These are phyloP conservation scores for Emmonsiellopsis sp. DNA, from an alignment of 2,329 filamentous ascomycete genomes.

Conservation along the genomic window DNA sequence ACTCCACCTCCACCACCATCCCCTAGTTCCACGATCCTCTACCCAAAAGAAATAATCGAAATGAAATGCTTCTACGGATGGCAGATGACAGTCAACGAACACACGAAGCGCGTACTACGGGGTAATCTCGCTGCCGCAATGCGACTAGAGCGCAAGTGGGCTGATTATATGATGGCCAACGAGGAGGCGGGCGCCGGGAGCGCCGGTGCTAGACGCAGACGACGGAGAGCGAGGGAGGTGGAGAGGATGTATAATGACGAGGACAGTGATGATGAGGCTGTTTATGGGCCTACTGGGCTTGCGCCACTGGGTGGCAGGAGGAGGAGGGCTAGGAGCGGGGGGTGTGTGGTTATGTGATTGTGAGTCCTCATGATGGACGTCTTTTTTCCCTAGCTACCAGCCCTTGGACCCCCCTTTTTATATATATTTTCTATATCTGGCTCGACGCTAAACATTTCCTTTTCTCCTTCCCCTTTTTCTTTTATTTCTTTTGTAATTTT, in stretches of 20 bases:
- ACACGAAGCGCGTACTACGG: conserved; percentile 72
- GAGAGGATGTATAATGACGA: conserved; percentile 72
- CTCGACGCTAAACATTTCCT: too few species aligned
- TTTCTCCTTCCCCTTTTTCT: too few species aligned
- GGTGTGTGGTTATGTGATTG: conserved; percentile 56
- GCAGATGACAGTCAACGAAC: conserved; percentile 90
- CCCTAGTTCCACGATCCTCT: conserved; percentile 36
- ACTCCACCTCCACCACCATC: conserved; percentile 16
- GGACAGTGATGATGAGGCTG: conserved; percentile 39
- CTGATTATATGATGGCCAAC: conserved; percentile 83
- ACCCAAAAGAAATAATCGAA: conserved; percentile 68
- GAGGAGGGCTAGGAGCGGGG: conserved; percentile 54
- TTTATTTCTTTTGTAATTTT: too few species aligned
- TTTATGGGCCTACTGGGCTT: conserved; percentile 23
- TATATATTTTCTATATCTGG: too few species aligned
- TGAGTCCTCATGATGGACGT: too few species aligned
- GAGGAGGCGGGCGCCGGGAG: conserved; percentile 64
- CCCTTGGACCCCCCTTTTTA: too few species aligned
- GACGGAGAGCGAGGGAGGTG: conserved; percentile 71
- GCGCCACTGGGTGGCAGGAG: conserved; percentile 41
- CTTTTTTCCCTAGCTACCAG: too few species aligned
- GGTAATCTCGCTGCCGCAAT: conserved; percentile 66
- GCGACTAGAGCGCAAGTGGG: conserved; percentile 83
- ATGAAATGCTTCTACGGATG: conserved; percentile 93
- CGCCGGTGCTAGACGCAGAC: conserved; percentile 56